Conservation (phyloP, 345 rosid genomes). For the Trapa bicornis region DNA sequence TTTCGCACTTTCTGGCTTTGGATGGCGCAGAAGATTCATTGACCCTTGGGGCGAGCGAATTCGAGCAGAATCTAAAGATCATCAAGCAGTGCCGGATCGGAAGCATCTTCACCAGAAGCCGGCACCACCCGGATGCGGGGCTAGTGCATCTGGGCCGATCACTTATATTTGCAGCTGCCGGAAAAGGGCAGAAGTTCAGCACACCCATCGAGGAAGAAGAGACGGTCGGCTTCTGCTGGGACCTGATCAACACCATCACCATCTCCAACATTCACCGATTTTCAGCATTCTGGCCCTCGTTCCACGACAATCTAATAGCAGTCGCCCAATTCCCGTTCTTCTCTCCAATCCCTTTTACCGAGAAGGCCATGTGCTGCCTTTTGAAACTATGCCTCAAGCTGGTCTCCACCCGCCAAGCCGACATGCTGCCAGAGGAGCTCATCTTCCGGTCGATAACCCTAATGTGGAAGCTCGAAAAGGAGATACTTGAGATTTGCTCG, state of each 20-base stretch:
- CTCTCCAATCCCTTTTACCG: conserved; percentile 73
- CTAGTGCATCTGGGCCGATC: conserved; percentile 62
- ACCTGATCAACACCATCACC: conserved; percentile 36
- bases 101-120: conserved; percentile 54
- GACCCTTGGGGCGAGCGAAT: conserved; percentile 71
- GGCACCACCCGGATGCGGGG: conserved; percentile 37
- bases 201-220: conserved; percentile 87
- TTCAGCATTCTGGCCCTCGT: conserved; percentile 52
- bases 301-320: conserved; percentile 45
- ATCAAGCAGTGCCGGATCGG: conserved; percentile 73
- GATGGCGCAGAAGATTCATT: conserved; percentile 69
- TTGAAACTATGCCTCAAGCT: conserved; percentile 57
- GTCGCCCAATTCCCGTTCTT: conserved; percentile 71
- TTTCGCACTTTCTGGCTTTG: conserved; percentile 63
- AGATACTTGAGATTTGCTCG: conserved; percentile 58
- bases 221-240: conserved; percentile 79
- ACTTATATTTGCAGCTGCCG: conserved; percentile 77
- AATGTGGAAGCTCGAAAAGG: conserved; percentile 89
- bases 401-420: conserved; percentile 32
- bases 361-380: conserved; percentile 51
- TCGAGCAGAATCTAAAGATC: conserved; percentile 69
- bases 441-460: conserved; percentile 66
- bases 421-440: conserved; percentile 48
- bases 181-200: conserved; percentile 89
- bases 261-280: conserved; percentile 46